These are phyloP conservation scores for Farysia itapuensis DNA, from an alignment of 1,284 basidiomycete genomes.

Conservation along the genomic window DNA sequence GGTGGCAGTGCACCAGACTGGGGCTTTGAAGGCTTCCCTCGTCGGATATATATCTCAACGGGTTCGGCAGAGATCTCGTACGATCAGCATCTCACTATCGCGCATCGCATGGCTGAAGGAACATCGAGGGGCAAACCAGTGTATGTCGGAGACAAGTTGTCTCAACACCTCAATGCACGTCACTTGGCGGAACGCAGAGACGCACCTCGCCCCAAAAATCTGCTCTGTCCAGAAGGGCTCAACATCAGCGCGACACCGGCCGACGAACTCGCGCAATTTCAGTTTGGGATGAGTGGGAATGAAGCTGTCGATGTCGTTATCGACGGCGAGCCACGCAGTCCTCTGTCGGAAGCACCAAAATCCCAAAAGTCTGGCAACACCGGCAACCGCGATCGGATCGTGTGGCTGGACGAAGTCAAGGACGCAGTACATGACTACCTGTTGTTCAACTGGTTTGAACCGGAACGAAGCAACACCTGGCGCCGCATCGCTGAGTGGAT, in stretches of 20 bases:
- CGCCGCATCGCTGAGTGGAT: constrained; percentile 50
- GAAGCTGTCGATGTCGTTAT: neutral
- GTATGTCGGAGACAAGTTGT: constrained; percentile 37
- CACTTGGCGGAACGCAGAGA: constrained; percentile 35
- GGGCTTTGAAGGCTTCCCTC: constrained; percentile 51
- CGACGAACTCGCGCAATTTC: neutral
- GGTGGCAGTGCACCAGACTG: constrained; percentile 41
- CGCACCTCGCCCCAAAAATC: constrained; percentile 38
- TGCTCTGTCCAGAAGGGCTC: constrained; percentile 9
- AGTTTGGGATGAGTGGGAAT: neutral
- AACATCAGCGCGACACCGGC: neutral
- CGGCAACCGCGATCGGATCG: constrained; percentile 33
- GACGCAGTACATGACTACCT: constrained; percentile 53
- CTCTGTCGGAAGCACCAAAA: neutral
- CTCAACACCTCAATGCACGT: constrained; percentile 17
- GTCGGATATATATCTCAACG: constrained; percentile 40
- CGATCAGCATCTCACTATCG: constrained; percentile 55
- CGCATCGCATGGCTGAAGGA: constrained; percentile 48
- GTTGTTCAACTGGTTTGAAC: constrained; percentile 55
- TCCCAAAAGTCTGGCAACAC: constrained; percentile 5
- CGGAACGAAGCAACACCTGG: constrained; percentile 42
- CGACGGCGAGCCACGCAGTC: neutral
- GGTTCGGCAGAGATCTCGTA: constrained; percentile 50
- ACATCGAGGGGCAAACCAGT: constrained; percentile 31
- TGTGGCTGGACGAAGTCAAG: constrained; percentile 49